Evolutionary conservation across 352 stramenopile species (phyloP), one percentile per base, ranked within the genome.

Genomic region (Aphanomyces invadans): DNA sequence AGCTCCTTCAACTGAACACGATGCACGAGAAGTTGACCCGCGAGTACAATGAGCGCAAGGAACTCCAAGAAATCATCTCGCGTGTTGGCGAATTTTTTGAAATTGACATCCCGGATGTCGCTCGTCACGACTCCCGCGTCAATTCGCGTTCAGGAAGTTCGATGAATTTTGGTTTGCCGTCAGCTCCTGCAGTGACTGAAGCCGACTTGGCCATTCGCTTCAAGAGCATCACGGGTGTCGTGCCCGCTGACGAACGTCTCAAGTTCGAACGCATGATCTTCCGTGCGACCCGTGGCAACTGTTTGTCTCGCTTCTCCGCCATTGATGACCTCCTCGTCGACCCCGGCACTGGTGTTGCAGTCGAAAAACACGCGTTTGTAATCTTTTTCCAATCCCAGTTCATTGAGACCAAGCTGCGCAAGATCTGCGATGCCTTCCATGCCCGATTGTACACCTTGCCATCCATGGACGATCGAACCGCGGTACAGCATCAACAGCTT

Each of bases 251-350:
- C 70, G 94, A 98, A 70, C 87, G 91, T 23, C 72, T 90, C 53
- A 95, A 97, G 68, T 99, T 99, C 72, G 96, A 99, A 74, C 79
- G 97, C 42, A 98, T 99, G 96, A 87, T 99, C 61, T 99, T 99
- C 80, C 95, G 96, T 39, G 95, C 92, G 29, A 99, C 97, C 21
- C 87, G 96, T n/a, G 96, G 96, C 64, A 99, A 99, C 79, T 99
- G 95, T 79, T 98, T 98, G 68, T 88, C 97, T 36, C 89, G 95
- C 25, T 99, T 99, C 78, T 96, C 91, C 19, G 83, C 92, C 15
- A 98, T 99, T 70, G 88, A 98, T 32, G 86, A 95, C 73, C 78
- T 85, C 36, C 73, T 97, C 33, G 78, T 79, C 26, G 93, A 98
- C 73, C 91, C 95, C 1, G 75, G 85, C 25, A 96, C 88, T 17